Percentiles rank a stretch among this genome's conserved stretches.
These are phyloP conservation scores for Colletotrichum higginsianum DNA, from an alignment of 2,329 filamentous ascomycete species.

Conservation along the genomic window DNA sequence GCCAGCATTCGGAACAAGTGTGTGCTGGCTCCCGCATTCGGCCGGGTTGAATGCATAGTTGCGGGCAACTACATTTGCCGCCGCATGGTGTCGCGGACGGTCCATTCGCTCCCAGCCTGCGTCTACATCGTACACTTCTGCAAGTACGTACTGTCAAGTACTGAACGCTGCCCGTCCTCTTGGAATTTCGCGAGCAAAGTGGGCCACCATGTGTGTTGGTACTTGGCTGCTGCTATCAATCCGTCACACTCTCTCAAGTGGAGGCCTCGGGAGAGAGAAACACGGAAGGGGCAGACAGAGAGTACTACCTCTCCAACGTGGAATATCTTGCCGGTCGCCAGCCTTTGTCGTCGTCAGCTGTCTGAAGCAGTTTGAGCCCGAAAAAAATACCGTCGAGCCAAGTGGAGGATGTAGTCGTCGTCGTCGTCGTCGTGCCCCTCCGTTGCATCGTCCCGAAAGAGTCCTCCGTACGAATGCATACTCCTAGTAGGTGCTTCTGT, in stretches of 20 bases:
- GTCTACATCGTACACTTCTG: background rate
- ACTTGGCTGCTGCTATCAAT: background rate
- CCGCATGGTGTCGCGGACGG: constrained; percentile 3
- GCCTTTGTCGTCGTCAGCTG: background rate
- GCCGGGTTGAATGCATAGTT: constrained; percentile 12
- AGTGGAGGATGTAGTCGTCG: constrained; percentile 1
- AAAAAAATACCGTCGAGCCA: background rate
- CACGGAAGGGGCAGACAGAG: background rate
- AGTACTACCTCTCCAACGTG: background rate
- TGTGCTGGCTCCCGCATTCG: constrained; percentile 30
- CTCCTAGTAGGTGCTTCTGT: constrained; percentile 23
- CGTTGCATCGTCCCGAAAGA: constrained; percentile 31
- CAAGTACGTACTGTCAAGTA: too few species aligned
- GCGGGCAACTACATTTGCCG: constrained; percentile 9
- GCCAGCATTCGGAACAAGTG: constrained; percentile 14
- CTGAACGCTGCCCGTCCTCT: too few species aligned
- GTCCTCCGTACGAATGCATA: too few species aligned
- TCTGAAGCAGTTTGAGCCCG: constrained; percentile 5
- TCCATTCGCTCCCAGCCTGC: constrained; percentile 1
- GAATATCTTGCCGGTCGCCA: background rate
- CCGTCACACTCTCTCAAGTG: background rate
- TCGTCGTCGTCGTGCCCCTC: background rate
- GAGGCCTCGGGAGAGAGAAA: too few species aligned
- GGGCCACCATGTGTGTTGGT: background rate
- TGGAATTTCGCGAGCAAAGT: background rate